Base-by-base conservation (phyloP, 768 basidiomycete species). In the Agaricus subrufescens region DNA sequence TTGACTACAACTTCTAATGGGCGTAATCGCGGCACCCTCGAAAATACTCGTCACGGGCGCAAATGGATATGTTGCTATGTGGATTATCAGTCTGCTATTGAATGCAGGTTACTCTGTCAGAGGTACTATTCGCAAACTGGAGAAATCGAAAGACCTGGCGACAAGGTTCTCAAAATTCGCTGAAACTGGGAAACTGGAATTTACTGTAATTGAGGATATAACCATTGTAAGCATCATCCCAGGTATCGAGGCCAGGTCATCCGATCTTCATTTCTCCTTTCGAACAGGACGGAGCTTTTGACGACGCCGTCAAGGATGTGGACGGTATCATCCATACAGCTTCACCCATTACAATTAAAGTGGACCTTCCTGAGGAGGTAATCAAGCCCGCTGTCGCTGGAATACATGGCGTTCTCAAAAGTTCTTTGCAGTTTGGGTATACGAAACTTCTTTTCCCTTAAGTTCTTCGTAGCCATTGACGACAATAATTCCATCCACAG, bases 1-100 rank as follows among this genome's bases (percentile, higher is more conserved):
- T 19, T 19, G 19, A 19, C 19, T 19, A 19, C 19, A 19, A 19
- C 19, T 19, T 19, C 19, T 19, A 19, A 19, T 19, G 34, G 34
- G 34, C 7, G 5, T 34, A 34, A 34, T 11, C 2, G 34, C 34
- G 8, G 34, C 34, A 34, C 34, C 34, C 34, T 34, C 34, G 34
- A 34, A 34, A 34, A 11, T 59, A 3, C 49, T 59, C 31, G 49
- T 59, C n/a, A 59, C 54, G 1, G 58, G 58, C 9, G 58, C 23
- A 27, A 56, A 55, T 15, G 59, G 59, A 7, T 60, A 57, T 37
- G 54, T 60, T 7, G 59, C 54, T 0, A 51, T 56, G n/a, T 57
- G 59, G 59, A 31, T 60, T 26, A 42, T 54, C 19, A 45, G 46
- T 23, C 37, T 42, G 14, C 57, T 61, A 6, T 44, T 61, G 19